Conservation (phyloP, 139 green algal genomes). For the Chlorella sp. region DNA sequence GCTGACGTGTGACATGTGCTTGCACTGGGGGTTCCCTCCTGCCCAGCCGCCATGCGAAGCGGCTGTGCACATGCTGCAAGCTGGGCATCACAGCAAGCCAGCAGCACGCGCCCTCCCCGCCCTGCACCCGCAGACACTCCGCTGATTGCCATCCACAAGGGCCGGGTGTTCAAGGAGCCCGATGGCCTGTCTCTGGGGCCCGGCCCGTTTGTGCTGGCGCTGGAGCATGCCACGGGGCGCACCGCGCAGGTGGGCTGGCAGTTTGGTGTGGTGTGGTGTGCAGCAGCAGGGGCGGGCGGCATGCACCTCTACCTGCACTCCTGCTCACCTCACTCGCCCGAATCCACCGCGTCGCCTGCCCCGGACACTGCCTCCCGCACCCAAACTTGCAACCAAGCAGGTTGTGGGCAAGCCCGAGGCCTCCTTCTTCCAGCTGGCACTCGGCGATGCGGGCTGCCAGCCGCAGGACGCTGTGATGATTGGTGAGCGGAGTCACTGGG, state of each 20-base stretch:
- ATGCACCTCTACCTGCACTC: no score
- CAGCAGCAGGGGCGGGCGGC: no score
- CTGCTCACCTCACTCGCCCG: no score
- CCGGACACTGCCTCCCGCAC: no score
- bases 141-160: conserved; percentile 51
- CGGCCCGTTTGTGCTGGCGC: conserved; percentile 46
- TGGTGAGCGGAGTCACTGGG: not conserved
- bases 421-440: conserved; percentile 46
- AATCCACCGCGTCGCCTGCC: no score
- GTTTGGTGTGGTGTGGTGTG: no score
- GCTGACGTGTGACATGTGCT: not conserved
- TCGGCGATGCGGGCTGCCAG: conserved; percentile 24
- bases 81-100: no score
- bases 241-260: not conserved
- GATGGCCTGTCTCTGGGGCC: conserved; percentile 50
- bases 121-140: not conserved
- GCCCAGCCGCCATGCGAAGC: no score
- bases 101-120: no score
- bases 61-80: no score
- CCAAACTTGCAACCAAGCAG: no score
- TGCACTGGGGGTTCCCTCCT: no score
- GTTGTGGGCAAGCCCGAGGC: conserved; percentile 55
- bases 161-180: conserved; percentile 19
- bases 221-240: conserved; percentile 26
- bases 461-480: conserved; percentile 31